Conservation (phyloP, 257 asterid species). For the Henckelia pumila region DNA sequence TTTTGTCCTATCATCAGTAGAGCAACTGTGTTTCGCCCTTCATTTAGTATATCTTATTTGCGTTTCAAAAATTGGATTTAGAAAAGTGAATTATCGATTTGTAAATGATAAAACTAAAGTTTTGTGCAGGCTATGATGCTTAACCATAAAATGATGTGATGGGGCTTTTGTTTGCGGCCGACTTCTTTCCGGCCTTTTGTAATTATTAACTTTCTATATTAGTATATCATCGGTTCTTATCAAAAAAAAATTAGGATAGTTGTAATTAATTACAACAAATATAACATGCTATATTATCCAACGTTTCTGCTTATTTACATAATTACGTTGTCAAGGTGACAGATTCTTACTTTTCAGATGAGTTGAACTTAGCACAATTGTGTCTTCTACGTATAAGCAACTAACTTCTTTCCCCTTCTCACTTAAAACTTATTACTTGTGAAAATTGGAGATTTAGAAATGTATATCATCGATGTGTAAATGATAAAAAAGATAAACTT, state of each 20-base stretch:
- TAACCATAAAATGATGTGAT: no score
- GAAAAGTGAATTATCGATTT: not conserved
- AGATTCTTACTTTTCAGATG: not conserved
- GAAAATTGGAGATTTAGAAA: no score
- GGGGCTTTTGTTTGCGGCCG: no score
- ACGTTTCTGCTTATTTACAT: not conserved
- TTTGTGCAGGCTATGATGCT: not conserved
- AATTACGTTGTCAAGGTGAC: not conserved
- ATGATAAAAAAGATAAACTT: not conserved
- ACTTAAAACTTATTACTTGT: not conserved
- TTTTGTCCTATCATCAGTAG: slow-evolving; percentile 14
- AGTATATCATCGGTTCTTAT: no score
- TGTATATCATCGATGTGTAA: no score
- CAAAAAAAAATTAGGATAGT: not conserved
- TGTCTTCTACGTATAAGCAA: not conserved
- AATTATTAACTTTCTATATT: no score
- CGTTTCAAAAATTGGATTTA: not conserved
- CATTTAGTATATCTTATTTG: not conserved
- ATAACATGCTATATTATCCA: not conserved
- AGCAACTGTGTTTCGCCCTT: not conserved
- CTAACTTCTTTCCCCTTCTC: not conserved
- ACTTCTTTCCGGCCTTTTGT: no score
- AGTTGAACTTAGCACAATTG: not conserved
- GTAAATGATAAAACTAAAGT: not conserved
- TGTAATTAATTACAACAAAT: no score